phyloP scores from a whole-genome alignment of 352 stramenopile species.

The Halophytophthora polymorphica region DNA sequence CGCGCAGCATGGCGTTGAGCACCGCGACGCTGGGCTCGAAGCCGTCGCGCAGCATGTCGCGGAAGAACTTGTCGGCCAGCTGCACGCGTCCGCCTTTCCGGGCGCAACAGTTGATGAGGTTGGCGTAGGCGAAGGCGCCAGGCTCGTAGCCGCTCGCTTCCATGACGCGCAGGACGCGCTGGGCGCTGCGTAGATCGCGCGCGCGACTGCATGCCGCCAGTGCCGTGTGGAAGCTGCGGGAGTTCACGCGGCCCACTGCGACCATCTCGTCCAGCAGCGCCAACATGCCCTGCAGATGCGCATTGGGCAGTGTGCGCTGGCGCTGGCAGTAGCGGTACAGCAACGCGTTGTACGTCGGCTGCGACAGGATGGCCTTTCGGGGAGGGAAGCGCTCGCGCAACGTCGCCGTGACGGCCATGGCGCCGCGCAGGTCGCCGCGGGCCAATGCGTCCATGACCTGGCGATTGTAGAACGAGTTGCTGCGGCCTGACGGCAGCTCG shows the following conservation, averaged over 20 bases:
- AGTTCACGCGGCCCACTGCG: slow-evolving; percentile 27
- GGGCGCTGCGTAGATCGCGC: slow-evolving; percentile 34
- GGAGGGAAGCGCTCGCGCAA: slow-evolving; percentile 18
- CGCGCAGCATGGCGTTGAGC: slow-evolving; percentile 63
- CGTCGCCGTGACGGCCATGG: slow-evolving; percentile 26
- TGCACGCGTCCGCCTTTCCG: slow-evolving; percentile 29
- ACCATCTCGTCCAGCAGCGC: slow-evolving; percentile 53
- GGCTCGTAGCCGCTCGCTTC: slow-evolving; percentile 18
- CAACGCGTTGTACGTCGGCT: slow-evolving; percentile 54
- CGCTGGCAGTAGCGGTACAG: slow-evolving; percentile 46
- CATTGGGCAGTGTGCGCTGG: slow-evolving; percentile 27
- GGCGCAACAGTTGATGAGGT: slow-evolving; percentile 66
- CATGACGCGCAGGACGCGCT: slow-evolving; percentile 48
- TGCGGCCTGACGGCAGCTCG: slow-evolving; percentile 19
- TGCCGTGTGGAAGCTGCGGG: slow-evolving; percentile 64
- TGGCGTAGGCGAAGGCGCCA: slow-evolving; percentile 48
- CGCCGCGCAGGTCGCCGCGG: slow-evolving; percentile 23
- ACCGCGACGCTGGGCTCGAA: slow-evolving; percentile 40
- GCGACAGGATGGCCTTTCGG: slow-evolving; percentile 24
- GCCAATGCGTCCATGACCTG: slow-evolving; percentile 30
- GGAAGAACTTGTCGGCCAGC: slow-evolving; percentile 38
- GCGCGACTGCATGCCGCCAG: slow-evolving; percentile 61
- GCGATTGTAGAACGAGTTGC: slow-evolving; percentile 48
- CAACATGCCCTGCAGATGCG: slow-evolving; percentile 40
- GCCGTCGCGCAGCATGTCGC: slow-evolving; percentile 34